Base-by-base conservation (phyloP, 116 monocot genomes). In the Thalassia testudinum region DNA sequence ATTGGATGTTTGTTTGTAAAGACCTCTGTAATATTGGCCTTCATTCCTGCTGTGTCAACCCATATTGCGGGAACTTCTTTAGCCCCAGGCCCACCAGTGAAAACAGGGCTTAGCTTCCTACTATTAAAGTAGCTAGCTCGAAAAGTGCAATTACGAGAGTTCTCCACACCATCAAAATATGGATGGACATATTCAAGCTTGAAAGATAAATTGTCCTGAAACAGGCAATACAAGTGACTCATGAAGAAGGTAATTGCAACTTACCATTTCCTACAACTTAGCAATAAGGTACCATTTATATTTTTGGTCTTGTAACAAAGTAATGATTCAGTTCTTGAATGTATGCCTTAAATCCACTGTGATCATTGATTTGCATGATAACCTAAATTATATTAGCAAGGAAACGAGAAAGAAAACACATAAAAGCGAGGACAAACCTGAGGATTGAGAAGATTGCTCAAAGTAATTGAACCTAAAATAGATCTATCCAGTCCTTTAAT, bases 101-200 rank as follows among this genome's bases (percentile, higher is more conserved):
- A 97, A 23, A 89, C 77, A 44, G 97, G 97, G 29, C 97, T 97
- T 50, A 97, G 52, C 50, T 97, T 97, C 37, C 97, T 62, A 53
- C 74, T 85, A 50, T 97, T 97, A 68, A 97, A 97, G 66, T 74
- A 76, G 61, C 72, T 89, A 14, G 82, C 21, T 37, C 90, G 82
- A 44, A 89, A 89, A 11, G 97, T 86, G 8, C 97, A 85, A 53
- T 97, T 89, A 8, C 77, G 70, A 24, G 82, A 72, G 61, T 85
- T 60, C 7, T 62, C 49, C 22, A 97, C 68, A 43, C 97, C 97
- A 70, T 97, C 97, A 38, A 97, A 15, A 66, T 97, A 97, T 25
- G 97, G 97, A 71, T 97, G 97, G 43, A 89, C 89, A 67, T 89
- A 97, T 50, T 97, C 97, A 53, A 97, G 66, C 82, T 97, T 97